Percentiles rank a stretch among this genome's conserved stretches.
phyloP scores from a whole-genome alignment of 176 grass and related monocot species.

The Phoenix dactylifera region DNA sequence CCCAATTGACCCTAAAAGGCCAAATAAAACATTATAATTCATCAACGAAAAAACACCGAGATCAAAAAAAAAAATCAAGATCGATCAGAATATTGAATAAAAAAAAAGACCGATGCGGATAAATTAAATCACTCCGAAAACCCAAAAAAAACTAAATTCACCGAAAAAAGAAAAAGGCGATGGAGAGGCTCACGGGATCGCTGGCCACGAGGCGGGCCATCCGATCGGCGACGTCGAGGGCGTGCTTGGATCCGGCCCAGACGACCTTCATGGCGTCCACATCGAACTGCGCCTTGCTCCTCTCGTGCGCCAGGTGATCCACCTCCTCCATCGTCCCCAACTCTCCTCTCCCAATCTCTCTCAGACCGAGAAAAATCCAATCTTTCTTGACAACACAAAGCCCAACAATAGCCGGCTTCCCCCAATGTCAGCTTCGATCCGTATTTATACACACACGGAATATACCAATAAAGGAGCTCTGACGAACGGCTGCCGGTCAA shows the following conservation, averaged over 20 bases:
- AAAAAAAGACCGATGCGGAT: no score
- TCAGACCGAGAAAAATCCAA: not conserved
- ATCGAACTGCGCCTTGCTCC: constrained; percentile 58
- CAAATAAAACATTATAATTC: no score
- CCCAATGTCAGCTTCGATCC: no score
- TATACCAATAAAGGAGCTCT: no score
- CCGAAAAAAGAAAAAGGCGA: not conserved
- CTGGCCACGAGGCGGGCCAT: constrained; percentile 84
- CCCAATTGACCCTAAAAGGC: no score
- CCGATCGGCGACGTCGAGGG: constrained; percentile 62
- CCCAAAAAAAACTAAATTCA: not conserved
- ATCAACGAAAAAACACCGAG: no score
- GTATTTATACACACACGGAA: no score
- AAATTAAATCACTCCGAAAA: not conserved
- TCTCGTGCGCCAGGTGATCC: constrained; percentile 64
- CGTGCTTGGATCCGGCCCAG: constrained; percentile 89
- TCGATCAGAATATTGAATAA: no score
- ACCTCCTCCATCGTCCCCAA: constrained; percentile 27
- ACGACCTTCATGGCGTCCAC: constrained; percentile 81
- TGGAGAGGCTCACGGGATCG: constrained; percentile 49
- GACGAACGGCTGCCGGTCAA: no score
- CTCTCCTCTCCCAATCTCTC: not conserved
- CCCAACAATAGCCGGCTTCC: no score
- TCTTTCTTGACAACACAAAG: no score
- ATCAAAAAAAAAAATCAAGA: no score